These are phyloP conservation scores for Hygrophorus russula DNA, from an alignment of 768 basidiomycete genomes.

Conservation along the genomic window DNA sequence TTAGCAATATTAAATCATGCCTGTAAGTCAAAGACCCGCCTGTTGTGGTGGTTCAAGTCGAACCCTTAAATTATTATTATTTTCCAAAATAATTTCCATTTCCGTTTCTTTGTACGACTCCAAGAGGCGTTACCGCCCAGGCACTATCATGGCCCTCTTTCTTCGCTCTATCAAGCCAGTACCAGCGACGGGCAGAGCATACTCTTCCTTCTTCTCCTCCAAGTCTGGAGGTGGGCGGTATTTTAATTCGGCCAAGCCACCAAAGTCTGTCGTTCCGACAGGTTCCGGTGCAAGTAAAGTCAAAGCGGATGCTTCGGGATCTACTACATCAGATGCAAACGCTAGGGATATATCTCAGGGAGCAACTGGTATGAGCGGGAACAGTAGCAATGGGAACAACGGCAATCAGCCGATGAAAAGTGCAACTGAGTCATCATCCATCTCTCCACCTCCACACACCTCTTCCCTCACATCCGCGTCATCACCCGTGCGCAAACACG, in stretches of 20 bases:
- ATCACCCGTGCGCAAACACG: constrained; percentile 8
- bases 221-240: constrained; percentile 67
- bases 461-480: constrained; percentile 9
- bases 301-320: constrained; percentile 18
- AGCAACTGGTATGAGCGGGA: not conserved
- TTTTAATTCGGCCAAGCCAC: constrained; percentile 63
- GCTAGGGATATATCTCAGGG: constrained; percentile 8
- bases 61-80: too few species aligned
- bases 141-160: constrained; percentile 35
- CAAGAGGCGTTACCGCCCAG: not conserved
- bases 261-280: constrained; percentile 32
- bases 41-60: too few species aligned
- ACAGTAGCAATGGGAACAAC: not conserved
- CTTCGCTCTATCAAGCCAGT: constrained; percentile 35
- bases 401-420: not conserved
- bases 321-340: constrained; percentile 12
- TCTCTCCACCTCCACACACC: constrained; percentile 8
- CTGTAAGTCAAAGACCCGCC: too few species aligned
- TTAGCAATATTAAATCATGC: too few species aligned
- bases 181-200: constrained; percentile 42
- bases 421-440: constrained; percentile 6
- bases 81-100: too few species aligned
- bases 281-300: constrained; percentile 10
- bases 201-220: constrained; percentile 73
- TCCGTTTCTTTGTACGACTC: not conserved